These are phyloP conservation scores for Pichia cephalocereana DNA, from an alignment of 805 yeast species.

Conservation along the genomic window DNA sequence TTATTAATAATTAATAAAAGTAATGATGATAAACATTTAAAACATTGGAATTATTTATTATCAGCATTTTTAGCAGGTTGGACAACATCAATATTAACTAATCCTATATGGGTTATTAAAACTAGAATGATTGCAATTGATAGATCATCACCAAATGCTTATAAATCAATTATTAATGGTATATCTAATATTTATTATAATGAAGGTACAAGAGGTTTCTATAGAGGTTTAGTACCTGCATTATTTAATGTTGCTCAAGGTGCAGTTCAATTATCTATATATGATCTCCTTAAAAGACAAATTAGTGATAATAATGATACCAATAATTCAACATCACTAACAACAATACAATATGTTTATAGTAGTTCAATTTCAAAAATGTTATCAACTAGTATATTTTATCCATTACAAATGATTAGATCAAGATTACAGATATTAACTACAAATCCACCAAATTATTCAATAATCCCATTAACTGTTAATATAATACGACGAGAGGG, in stretches of 20 bases:
- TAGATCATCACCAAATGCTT: conserved; percentile 37
- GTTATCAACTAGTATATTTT: conserved; percentile 55
- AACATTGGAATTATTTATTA: conserved; percentile 37
- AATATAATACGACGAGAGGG: conserved; percentile 44
- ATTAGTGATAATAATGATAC: conserved; percentile 7
- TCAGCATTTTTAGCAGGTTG: conserved; percentile 68
- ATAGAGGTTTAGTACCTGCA: conserved; percentile 72
- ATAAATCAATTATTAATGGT: conserved; percentile 52
- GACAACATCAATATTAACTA: conserved; percentile 66
- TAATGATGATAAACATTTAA: conserved; percentile 20
- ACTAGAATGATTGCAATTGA: conserved; percentile 71
- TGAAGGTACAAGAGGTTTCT: conserved; percentile 67
- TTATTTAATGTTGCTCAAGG: conserved; percentile 82
- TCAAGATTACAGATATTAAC: conserved; percentile 58
- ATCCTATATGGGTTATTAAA: conserved; percentile 93
- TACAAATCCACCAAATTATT: conserved; percentile 12
- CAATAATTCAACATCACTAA: conserved; percentile 20
- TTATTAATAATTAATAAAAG: conserved; percentile 2
- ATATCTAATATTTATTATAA: conserved; percentile 33
- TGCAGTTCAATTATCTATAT: conserved; percentile 77
- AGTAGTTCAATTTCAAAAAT: conserved; percentile 65
- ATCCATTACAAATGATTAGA: conserved; percentile 78
- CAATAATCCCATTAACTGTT: conserved; percentile 26
- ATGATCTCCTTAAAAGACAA: conserved; percentile 61
- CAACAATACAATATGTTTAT: conserved; percentile 49